Conservation (phyloP, 2,329 filamentous ascomycete species). For the Arthrobotrys sphaeroides region DNA sequence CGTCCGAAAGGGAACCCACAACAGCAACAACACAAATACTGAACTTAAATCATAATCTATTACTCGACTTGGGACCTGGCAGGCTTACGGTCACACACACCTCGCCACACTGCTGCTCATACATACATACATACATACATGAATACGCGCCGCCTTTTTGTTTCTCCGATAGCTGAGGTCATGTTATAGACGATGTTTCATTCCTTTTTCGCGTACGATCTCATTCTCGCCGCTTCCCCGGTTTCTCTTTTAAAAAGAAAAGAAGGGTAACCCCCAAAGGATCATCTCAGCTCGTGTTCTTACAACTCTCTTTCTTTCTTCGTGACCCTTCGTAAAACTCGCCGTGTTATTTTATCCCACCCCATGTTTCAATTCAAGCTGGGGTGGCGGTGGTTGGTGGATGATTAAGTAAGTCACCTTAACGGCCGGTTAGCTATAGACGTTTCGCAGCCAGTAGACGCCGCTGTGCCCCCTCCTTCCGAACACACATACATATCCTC, state of each 20-base stretch:
- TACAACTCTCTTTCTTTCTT: background rate
- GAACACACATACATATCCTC: background rate
- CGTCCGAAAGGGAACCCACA: slow-evolving; percentile 43
- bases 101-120: too few species aligned
- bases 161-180: slow-evolving; percentile 9
- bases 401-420: slow-evolving; percentile 16
- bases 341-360: slow-evolving; percentile 2
- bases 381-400: background rate
- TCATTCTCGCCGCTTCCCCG: background rate
- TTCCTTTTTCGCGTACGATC: slow-evolving; percentile 10
- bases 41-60: too few species aligned
- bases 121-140: too few species aligned
- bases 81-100: background rate
- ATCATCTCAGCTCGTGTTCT: slow-evolving; percentile 36
- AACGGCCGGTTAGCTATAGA: background rate
- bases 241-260: too few species aligned
- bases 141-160: slow-evolving; percentile 17
- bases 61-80: background rate
- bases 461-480: slow-evolving; percentile 11
- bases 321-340: slow-evolving; percentile 24
- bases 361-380: slow-evolving; percentile 22
- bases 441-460: too few species aligned
- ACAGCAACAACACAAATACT: slow-evolving; percentile 52
- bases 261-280: slow-evolving; percentile 17
- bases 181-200: background rate